Evolutionary conservation across 179 eudicot species (phyloP).

Genomic region (Vitellaria paradoxa): DNA sequence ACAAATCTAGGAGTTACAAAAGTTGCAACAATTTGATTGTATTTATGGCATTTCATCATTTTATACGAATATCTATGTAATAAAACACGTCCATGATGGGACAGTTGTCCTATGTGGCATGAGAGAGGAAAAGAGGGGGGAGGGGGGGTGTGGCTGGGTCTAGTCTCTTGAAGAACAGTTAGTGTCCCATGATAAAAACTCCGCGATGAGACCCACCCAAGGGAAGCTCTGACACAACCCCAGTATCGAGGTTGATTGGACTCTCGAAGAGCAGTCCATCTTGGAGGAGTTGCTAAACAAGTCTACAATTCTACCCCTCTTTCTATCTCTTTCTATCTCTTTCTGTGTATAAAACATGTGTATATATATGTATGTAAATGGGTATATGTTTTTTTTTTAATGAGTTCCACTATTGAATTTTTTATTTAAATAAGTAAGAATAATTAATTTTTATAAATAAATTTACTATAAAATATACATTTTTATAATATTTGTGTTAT

Average conservation of each 20-base stretch:
- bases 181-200: conserved; percentile 35
- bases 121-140: too few relatives aligned
- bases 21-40: not conserved
- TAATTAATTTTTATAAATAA: too few relatives aligned
- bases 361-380: not conserved
- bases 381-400: too few relatives aligned
- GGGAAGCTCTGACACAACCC: conserved; percentile 47
- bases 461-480: too few relatives aligned
- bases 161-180: too few relatives aligned
- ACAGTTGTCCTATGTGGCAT: too few relatives aligned
- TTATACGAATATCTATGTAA: not conserved
- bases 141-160: too few relatives aligned
- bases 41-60: not conserved
- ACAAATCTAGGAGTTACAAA: not conserved
- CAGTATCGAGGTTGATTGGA: conserved; percentile 60
- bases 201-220: conserved; percentile 36
- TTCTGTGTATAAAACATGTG: not conserved
- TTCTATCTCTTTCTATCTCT: not conserved
- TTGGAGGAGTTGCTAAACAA: conserved; percentile 65
- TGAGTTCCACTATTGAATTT: too few relatives aligned
- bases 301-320: conserved; percentile 34
- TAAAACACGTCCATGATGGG: too few relatives aligned
- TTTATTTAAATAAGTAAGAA: too few relatives aligned
- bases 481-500: too few relatives aligned
- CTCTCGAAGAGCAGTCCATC: conserved; percentile 68